Conservation (phyloP, 495 filamentous ascomycete species). For the Thermothielavioides terrestris region DNA sequence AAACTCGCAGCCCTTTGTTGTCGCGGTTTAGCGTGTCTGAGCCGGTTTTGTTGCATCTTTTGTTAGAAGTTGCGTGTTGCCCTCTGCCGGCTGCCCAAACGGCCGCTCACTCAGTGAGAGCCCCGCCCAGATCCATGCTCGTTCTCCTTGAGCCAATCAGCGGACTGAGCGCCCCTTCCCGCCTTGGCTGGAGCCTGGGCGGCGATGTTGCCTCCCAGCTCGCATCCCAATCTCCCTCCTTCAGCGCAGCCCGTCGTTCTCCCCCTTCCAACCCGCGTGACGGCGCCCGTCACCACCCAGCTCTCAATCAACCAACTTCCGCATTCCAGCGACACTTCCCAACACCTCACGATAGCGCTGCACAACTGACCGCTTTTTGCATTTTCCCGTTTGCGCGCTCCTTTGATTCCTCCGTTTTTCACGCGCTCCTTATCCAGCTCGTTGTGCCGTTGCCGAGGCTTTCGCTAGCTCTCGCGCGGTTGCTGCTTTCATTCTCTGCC, state of each 20-base stretch:
- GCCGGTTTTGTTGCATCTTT: no score
- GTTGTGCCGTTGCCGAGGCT: slow-evolving; percentile 24
- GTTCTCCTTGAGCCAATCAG: slow-evolving; percentile 25
- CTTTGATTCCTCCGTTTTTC: not conserved
- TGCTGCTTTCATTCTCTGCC: no score
- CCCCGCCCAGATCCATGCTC: not conserved
- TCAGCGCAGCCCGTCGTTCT: slow-evolving; percentile 18
- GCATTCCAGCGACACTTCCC: slow-evolving; percentile 16
- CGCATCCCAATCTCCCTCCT: slow-evolving; percentile 22
- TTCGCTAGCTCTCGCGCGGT: slow-evolving; percentile 33
- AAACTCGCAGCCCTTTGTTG: no score
- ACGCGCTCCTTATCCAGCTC: slow-evolving; percentile 11
- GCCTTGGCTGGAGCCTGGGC: slow-evolving; percentile 15
- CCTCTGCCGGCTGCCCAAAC: no score
- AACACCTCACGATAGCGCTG: slow-evolving; percentile 20
- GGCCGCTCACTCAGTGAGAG: slow-evolving; percentile 2
- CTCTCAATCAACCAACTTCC: slow-evolving; percentile 20
- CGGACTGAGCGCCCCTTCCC: slow-evolving; percentile 5
- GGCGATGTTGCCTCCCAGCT: slow-evolving; percentile 22
- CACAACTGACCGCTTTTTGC: slow-evolving; percentile 12
- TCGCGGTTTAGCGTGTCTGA: no score
- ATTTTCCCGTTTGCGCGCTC: slow-evolving; percentile 15
- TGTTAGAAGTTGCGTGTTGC: no score
- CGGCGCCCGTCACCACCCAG: slow-evolving; percentile 22
- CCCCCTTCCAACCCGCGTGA: slow-evolving; percentile 31